Evolutionary conservation across 192 early-diverging fungal species (phyloP).

Genomic region (Coemansia sp.): DNA sequence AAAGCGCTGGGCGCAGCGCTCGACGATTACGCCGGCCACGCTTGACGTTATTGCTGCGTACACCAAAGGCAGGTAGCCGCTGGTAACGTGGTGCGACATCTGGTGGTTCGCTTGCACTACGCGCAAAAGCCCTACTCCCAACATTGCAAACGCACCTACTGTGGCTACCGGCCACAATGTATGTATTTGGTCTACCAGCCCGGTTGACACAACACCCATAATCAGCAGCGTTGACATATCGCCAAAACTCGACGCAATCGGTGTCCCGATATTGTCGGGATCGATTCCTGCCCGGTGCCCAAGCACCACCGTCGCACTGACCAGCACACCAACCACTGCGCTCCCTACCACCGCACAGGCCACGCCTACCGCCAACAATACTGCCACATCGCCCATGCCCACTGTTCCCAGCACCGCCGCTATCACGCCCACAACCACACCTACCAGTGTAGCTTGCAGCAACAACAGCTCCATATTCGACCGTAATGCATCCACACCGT

Average conservation of each 20-base stretch:
- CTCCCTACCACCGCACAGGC: slow-evolving; percentile 69
- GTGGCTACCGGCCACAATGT: slow-evolving; percentile 46
- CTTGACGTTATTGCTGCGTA: slow-evolving; percentile 73
- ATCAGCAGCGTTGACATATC: slow-evolving; percentile 53
- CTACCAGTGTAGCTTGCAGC: slow-evolving; percentile 70
- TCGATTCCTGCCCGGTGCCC: slow-evolving; percentile 67
- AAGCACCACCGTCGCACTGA: slow-evolving; percentile 65
- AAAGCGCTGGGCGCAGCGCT: slow-evolving; percentile 24
- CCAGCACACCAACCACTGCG: slow-evolving; percentile 70
- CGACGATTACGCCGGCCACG: slow-evolving; percentile 45
- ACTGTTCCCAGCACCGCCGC: slow-evolving; percentile 49
- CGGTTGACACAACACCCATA: slow-evolving; percentile 15
- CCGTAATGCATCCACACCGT: slow-evolving; percentile 59
- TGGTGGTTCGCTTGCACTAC: slow-evolving; percentile 61
- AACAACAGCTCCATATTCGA: slow-evolving; percentile 78
- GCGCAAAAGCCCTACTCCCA: slow-evolving; percentile 39
- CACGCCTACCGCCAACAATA: slow-evolving; percentile 67
- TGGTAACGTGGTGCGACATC: slow-evolving; percentile 63
- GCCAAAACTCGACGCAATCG: slow-evolving; percentile 52
- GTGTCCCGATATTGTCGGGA: slow-evolving; percentile 63
- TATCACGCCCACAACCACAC: slow-evolving; percentile 70
- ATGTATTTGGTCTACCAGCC: slow-evolving; percentile 12
- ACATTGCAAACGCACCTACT: slow-evolving; percentile 43
- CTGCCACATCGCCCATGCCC: slow-evolving; percentile 8
- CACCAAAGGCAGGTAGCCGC: slow-evolving; percentile 76